Evolutionary conservation across 2,329 filamentous ascomycete species (phyloP), one percentile per base, ranked within the genome.

Genomic region (Thermochaetoides dissita): DNA sequence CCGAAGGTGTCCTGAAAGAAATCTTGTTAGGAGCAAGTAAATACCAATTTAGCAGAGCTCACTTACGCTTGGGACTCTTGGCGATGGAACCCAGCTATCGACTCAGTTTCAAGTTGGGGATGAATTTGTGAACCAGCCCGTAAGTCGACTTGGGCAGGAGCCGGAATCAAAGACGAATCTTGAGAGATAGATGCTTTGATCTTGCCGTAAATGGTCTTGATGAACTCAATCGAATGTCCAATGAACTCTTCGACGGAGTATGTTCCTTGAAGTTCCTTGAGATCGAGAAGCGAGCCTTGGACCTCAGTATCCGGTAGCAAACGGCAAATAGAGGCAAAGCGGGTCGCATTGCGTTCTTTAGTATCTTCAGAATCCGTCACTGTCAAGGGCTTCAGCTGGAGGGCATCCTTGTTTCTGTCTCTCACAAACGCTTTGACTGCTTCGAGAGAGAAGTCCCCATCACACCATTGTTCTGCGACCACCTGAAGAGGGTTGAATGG

Each of bases 71-170:
- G 17, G 17, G 17, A 24, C 17, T 24, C 17, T 24, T 24, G 17
- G 17, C 17, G 17, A 24, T 24, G 17, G 17, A 24, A 24, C 17
- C 17, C 17, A 24, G 17, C 5, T 24, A 24, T 24, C 17, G 50
- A 34, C 6, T 54, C 50, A 3, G 41, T 31, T 38, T 50, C 51
- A 3, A 54, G 43, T 41, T 54, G 52, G 17, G 44, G 49, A 29
- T 46, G 47, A 6, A 53, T 49, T 36, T 52, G 51, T 3, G 51
- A 50, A 4, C 48, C 48, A 32, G 39, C 38, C 24, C 43, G 36
- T 8, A 48, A 44, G 10, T 11, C 11, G 34, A 37, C 29, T 31
- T 44, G 43, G 5, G 49, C 43, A 8, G 34, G n/a, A 2, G 30
- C 30, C 5, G 34, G 29, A 17, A 34, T 10, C 33, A 30, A 29